Conservation (phyloP, 192 early-diverging fungal species). For the Backusella liffmaniae region DNA sequence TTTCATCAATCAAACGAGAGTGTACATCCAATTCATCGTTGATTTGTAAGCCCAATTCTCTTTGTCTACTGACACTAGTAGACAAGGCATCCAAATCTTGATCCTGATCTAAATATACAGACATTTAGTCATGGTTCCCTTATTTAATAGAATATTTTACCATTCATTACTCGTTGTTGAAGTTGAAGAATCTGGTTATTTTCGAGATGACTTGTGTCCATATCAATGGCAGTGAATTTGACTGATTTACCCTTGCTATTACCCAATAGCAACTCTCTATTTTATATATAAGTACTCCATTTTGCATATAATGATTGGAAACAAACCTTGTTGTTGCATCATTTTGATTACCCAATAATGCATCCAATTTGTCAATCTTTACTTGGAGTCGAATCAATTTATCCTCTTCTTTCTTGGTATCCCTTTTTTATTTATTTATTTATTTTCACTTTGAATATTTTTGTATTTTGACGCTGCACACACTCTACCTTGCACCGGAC, state of each 20-base stretch:
- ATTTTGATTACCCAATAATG: conserved; percentile 42
- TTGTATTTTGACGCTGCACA: background rate
- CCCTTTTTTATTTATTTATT: conserved; percentile 24
- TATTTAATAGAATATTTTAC: conserved; percentile 28
- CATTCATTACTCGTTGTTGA: conserved; percentile 64
- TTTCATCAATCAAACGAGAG: conserved; percentile 69
- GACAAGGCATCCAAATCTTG: conserved; percentile 66
- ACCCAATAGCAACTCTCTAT: conserved; percentile 1
- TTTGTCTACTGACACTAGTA: conserved; percentile 61
- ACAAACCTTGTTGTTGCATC: conserved; percentile 38
- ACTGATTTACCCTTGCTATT: background rate
- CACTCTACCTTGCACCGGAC: conserved; percentile 46
- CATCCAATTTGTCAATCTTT: conserved; percentile 59
- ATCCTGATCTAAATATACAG: conserved; percentile 66
- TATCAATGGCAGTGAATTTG: conserved; percentile 17
- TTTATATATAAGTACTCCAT: too few species aligned
- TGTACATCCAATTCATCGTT: conserved; percentile 73
- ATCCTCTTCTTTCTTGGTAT: conserved; percentile 59
- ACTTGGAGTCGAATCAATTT: conserved; percentile 59
- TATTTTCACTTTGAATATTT: conserved; percentile 27
- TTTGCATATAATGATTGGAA: too few species aligned
- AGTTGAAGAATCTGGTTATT: conserved; percentile 54
- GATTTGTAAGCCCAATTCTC: conserved; percentile 69
- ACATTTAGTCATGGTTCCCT: background rate
- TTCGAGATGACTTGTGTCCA: conserved; percentile 43